Conservation (phyloP, 768 basidiomycete species). For the Phaffia australis region DNA sequence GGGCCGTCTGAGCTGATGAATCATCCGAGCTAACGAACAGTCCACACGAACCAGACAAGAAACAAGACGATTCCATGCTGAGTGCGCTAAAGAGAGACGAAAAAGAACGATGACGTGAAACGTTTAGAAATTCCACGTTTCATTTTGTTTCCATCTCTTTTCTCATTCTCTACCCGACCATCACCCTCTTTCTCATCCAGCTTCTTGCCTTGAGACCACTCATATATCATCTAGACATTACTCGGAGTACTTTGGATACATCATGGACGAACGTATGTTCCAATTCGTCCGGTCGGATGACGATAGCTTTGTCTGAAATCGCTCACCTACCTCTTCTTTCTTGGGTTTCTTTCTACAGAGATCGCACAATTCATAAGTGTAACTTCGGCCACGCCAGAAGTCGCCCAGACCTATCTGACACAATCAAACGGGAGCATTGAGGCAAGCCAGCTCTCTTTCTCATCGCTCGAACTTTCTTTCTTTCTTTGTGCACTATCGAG, state of each 20-base stretch:
- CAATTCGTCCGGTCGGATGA: too few species aligned
- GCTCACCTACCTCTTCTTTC: too few species aligned
- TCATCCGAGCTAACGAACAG: too few species aligned
- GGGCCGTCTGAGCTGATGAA: too few species aligned
- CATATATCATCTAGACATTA: not conserved
- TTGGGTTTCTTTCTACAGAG: too few species aligned
- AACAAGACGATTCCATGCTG: too few species aligned
- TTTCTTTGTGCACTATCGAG: not conserved
- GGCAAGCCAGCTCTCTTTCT: not conserved
- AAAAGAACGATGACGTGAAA: too few species aligned
- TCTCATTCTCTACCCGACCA: not conserved
- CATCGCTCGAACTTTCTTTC: not conserved
- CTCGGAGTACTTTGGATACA: too few species aligned
- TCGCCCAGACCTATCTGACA: slow-evolving; percentile 13
- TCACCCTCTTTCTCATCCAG: not conserved
- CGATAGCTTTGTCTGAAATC: too few species aligned
- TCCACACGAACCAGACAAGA: too few species aligned
- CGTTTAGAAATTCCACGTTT: not conserved
- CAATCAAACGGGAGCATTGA: slow-evolving; percentile 21
- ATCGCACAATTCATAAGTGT: slow-evolving; percentile 21
- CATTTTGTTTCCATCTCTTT: not conserved
- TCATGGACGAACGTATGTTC: too few species aligned
- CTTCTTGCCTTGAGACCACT: not conserved
- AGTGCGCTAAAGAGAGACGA: too few species aligned
- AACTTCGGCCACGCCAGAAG: slow-evolving; percentile 16